Conservation (phyloP, 345 rosid species). For the Toxicodendron radicans region DNA sequence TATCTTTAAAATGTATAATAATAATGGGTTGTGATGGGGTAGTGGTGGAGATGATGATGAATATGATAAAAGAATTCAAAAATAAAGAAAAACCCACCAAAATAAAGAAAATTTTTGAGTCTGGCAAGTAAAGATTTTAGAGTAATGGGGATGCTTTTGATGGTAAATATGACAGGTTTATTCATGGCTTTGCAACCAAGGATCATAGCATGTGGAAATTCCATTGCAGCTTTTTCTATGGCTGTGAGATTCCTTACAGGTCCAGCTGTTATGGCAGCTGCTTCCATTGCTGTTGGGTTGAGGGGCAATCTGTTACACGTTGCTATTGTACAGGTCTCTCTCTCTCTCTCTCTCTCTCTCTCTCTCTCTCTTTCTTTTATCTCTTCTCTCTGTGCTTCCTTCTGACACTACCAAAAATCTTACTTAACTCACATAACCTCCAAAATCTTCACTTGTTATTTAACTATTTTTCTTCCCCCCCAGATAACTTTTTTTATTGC, state of each 20-base stretch:
- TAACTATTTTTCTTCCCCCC: constrained; percentile 1
- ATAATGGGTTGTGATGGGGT: constrained; percentile 22
- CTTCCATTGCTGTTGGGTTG: constrained; percentile 90
- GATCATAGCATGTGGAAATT: constrained; percentile 99
- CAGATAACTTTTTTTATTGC: constrained; percentile 30
- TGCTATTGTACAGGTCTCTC: constrained; percentile 87
- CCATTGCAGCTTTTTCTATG: constrained; percentile 86
- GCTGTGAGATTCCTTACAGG: constrained; percentile 94
- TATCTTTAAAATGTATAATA: neutral
- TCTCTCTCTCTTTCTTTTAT: neutral
- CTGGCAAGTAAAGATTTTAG: constrained; percentile 18
- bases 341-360: neutral
- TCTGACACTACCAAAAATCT: constrained; percentile 39
- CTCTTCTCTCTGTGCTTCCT: constrained; percentile 6
- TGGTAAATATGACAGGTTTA: constrained; percentile 56
- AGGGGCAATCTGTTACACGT: constrained; percentile 81
- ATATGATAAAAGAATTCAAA: constrained; percentile 20
- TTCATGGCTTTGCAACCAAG: constrained; percentile 99
- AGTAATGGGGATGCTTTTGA: constrained; percentile 30
- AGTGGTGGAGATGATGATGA: constrained; percentile 27
- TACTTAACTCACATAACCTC: constrained; percentile 24
- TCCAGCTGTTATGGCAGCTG: constrained; percentile 98
- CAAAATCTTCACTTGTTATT: constrained; percentile 18
- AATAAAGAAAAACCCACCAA: no score
- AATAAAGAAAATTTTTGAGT: neutral